These are phyloP conservation scores for Lasiosphaeria hispida DNA, from an alignment of 495 filamentous ascomycete species.

Conservation along the genomic window DNA sequence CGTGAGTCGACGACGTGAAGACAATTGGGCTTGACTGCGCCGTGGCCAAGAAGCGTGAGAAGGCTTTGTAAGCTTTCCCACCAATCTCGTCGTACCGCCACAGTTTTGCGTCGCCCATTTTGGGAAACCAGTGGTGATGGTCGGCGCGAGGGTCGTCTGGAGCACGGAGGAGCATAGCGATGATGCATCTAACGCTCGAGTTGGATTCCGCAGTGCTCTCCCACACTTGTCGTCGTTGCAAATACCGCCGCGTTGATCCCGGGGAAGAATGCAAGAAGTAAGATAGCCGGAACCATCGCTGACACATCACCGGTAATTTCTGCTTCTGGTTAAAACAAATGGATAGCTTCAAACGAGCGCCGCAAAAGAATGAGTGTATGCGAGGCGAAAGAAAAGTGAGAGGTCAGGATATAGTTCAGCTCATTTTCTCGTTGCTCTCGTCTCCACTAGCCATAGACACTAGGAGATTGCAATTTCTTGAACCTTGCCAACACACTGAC, in stretches of 20 bases:
- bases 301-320: no score
- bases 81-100: neutral
- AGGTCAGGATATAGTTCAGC: no score
- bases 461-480: no score
- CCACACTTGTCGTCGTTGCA: neutral
- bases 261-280: neutral
- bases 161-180: slow-evolving; percentile 3
- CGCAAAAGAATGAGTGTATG: no score
- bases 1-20: no score
- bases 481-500: no score
- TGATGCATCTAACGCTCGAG: neutral
- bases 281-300: neutral
- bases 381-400: no score
- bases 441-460: no score
- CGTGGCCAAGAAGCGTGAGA: neutral
- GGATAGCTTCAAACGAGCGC: slow-evolving; percentile 2
- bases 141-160: slow-evolving; percentile 1
- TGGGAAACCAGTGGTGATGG: neutral
- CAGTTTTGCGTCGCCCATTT: neutral
- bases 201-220: neutral
- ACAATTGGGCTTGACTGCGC: no score
- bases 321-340: neutral
- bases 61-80: slow-evolving; percentile 5
- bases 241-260: neutral
- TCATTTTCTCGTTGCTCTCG: no score